Evolutionary conservation across 2,329 filamentous ascomycete species (phyloP), one percentile per base, ranked within the genome.

Genomic region (Knufia petricola): DNA sequence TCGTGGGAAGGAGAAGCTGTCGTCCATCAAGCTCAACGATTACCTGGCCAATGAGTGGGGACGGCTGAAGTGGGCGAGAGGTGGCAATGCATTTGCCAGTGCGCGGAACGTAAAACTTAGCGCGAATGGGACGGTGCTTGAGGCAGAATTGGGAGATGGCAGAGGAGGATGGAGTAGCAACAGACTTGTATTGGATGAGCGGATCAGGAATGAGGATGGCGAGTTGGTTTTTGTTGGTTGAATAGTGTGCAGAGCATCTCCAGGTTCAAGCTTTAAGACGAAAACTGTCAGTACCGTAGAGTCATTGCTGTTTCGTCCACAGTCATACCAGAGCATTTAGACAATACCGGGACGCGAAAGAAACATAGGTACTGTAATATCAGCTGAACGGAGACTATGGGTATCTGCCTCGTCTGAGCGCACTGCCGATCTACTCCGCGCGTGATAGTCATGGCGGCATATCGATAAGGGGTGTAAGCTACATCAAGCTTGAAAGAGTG

Each of bases 201-300:
- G 61, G 37, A 67, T 69, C 37, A 59, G 61, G 21, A 69, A 69
- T 51, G 58, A 63, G 15, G 56, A 68, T 48, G 66, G 66, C 3
- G 54, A 61, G 32, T 52, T 69, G 57, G 55, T 57, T 6, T 58
- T 54, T 21, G 40, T 59, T 28, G 44, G 43, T 15, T 55, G 47
- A 51, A 13, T 7, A 13, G 28, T 7, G 13, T 30, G 28, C 28
- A 7, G 28, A 7, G 28, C 28, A 7, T 30, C 28, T 30, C 7
- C 28, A 13, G 28, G 28, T n/a, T n/a, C n/a, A n/a, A n/a, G n/a
- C n/a, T n/a, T n/a, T n/a, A n/a, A n/a, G n/a, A n/a, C n/a, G n/a
- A n/a, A n/a, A n/a, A n/a, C n/a, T n/a, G n/a, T n/a, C n/a, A n/a
- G n/a, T n/a, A n/a, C n/a, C n/a, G n/a, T n/a, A n/a, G n/a, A n/a